A percentile compares a stretch with the other conserved stretches of the same genome.
Conservation (phyloP, 208 protist species). For the Trypanosoma boissoni region DNA sequence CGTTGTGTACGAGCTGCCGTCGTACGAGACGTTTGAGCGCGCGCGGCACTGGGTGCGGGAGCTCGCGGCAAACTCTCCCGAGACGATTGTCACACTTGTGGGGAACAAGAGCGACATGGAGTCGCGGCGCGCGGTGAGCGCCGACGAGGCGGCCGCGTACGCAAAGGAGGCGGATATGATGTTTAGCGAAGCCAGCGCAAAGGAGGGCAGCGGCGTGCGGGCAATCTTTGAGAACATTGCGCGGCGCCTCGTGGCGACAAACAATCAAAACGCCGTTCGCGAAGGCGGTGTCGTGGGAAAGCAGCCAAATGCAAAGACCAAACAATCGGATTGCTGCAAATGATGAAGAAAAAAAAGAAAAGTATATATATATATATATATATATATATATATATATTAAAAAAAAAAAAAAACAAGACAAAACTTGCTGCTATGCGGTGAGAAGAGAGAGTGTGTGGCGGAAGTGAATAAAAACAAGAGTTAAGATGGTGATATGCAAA, state of each 20-base stretch:
- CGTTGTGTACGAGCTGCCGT: slow-evolving; percentile 96
- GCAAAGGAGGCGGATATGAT: slow-evolving; percentile 49
- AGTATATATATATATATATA: not conserved
- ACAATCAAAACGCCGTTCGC: slow-evolving; percentile 59
- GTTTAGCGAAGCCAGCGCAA: slow-evolving; percentile 72
- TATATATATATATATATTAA: not conserved
- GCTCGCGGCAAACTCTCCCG: slow-evolving; percentile 84
- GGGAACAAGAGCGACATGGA: slow-evolving; percentile 95
- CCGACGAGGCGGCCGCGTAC: slow-evolving; percentile 49
- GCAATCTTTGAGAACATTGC: slow-evolving; percentile 68
- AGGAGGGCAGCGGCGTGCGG: slow-evolving; percentile 60
- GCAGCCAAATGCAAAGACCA: slow-evolving; percentile 12
- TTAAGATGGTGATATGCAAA: not conserved
- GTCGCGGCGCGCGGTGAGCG: slow-evolving; percentile 35
- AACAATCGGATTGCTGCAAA: slow-evolving; percentile 12
- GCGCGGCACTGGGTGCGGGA: slow-evolving; percentile 97
- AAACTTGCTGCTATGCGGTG: too few relatives aligned
- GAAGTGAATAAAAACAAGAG: not conserved
- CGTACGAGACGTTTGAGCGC: slow-evolving; percentile 91
- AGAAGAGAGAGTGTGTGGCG: not conserved
- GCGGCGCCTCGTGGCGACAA: slow-evolving; percentile 41
- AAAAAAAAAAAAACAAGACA: not conserved
- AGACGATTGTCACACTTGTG: slow-evolving; percentile 91
- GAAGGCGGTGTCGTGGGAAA: slow-evolving; percentile 58
- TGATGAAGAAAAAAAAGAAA: not conserved